These are phyloP conservation scores for Tetracladium maxilliforme DNA, from an alignment of 2,329 filamentous ascomycete genomes.

Conservation along the genomic window DNA sequence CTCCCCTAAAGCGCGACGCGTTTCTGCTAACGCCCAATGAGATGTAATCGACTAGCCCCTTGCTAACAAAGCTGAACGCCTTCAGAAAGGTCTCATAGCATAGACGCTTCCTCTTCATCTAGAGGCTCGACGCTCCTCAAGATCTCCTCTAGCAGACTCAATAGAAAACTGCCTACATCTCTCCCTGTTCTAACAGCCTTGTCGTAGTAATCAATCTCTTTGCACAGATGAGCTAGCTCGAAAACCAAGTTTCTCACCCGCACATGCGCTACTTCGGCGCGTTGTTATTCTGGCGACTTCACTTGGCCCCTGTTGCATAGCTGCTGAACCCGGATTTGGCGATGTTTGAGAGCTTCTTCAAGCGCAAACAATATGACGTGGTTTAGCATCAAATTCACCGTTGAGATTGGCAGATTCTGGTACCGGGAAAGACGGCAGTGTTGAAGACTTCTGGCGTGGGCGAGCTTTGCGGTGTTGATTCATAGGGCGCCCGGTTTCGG, in stretches of 20 bases:
- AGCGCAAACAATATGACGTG: constrained; percentile 82
- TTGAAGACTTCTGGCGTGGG: constrained; percentile 7
- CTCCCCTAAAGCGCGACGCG: too few species aligned
- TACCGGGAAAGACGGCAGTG: constrained; percentile 14
- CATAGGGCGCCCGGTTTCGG: too few species aligned
- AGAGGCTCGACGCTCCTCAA: constrained; percentile 75
- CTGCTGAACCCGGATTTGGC: constrained; percentile 40
- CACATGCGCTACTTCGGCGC: constrained; percentile 56
- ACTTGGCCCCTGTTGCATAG: constrained; percentile 25
- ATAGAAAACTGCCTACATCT: constrained; percentile 69
- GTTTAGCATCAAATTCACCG: constrained; percentile 63
- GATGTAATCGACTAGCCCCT: too few species aligned
- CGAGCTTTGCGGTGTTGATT: neutral
- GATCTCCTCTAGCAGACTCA: constrained; percentile 81
- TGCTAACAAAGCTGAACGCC: too few species aligned
- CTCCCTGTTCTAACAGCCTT: constrained; percentile 84
- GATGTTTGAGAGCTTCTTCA: constrained; percentile 70
- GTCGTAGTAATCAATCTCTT: constrained; percentile 75
- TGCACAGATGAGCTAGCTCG: constrained; percentile 64
- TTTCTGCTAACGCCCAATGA: too few species aligned
- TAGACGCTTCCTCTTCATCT: constrained; percentile 64
- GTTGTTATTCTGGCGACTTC: constrained; percentile 44
- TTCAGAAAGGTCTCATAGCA: too few species aligned
- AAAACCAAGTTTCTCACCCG: constrained; percentile 62
- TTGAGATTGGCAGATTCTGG: constrained; percentile 40